Evolutionary conservation across 805 yeast genomes (phyloP).

Genomic region (Yamadazyma laniorum): DNA sequence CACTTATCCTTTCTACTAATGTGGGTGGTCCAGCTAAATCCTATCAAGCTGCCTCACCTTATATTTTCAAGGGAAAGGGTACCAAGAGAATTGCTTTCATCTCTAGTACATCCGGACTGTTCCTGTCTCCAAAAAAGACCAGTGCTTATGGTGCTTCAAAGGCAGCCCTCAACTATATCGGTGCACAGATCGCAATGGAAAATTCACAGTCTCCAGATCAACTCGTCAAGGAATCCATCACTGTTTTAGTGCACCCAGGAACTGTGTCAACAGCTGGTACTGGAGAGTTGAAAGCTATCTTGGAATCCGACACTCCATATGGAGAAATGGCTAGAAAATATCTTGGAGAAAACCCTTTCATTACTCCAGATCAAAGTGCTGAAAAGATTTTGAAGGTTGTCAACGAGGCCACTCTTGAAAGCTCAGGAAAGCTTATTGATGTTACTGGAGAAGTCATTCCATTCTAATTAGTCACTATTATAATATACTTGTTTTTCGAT

Average conservation of each 20-base stretch:
- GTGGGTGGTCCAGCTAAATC: slow-evolving; percentile 13
- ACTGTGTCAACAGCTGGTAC: slow-evolving; percentile 31
- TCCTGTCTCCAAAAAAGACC: not conserved
- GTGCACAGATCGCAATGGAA: slow-evolving; percentile 23
- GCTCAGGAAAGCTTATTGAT: slow-evolving; percentile 1
- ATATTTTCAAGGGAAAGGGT: slow-evolving; percentile 9
- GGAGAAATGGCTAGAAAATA: too few relatives aligned
- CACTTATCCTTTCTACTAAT: slow-evolving; percentile 4
- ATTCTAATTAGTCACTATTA: too few relatives aligned
- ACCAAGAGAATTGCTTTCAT: slow-evolving; percentile 21
- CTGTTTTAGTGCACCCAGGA: slow-evolving; percentile 31
- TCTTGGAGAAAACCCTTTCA: not conserved
- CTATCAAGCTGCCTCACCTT: slow-evolving; percentile 11
- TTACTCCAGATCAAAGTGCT: not conserved
- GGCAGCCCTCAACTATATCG: slow-evolving; percentile 32
- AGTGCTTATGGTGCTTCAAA: slow-evolving; percentile 36
- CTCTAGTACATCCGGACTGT: slow-evolving; percentile 18
- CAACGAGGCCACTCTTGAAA: slow-evolving; percentile 1
- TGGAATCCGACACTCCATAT: too few relatives aligned
- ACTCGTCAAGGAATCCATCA: slow-evolving; percentile 17
- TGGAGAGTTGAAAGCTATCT: too few relatives aligned
- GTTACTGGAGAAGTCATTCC: too few relatives aligned
- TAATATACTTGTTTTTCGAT: too few relatives aligned
- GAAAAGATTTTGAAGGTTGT: not conserved
- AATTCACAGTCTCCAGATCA: slow-evolving; percentile 17